Conservation (phyloP, 164 flowering plant genomes). For the Aristolochia californica region DNA sequence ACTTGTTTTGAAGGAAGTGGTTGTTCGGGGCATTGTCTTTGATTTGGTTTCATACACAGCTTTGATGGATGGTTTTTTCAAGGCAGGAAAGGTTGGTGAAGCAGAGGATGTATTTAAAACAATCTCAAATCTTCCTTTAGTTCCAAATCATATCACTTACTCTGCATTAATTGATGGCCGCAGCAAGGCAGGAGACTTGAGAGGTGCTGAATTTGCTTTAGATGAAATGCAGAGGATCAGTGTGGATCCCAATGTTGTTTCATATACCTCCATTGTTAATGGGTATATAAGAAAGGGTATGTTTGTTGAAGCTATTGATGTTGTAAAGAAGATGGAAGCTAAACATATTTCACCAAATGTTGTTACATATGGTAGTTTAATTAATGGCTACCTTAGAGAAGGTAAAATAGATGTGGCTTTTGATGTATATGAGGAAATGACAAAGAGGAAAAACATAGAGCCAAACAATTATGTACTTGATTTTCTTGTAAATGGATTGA, state of each 20-base stretch:
- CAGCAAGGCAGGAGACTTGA: conserved; percentile 61
- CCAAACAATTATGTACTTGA: conserved; percentile 51
- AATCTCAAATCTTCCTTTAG: conserved; percentile 24
- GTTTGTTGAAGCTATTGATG: conserved; percentile 47
- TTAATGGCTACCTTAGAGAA: conserved; percentile 62
- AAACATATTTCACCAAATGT: conserved; percentile 47
- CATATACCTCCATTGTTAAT: conserved; percentile 57
- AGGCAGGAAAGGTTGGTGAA: conserved; percentile 46
- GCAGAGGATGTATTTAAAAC: conserved; percentile 49
- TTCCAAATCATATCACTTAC: conserved; percentile 51
- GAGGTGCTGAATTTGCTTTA: conserved; percentile 34
- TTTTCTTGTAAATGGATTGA: conserved; percentile 54
- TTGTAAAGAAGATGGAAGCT: conserved; percentile 39
- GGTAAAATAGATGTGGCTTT: conserved; percentile 51
- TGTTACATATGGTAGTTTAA: conserved; percentile 38
- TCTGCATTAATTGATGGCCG: conserved; percentile 62
- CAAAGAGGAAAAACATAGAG: conserved; percentile 27
- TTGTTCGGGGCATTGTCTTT: conserved; percentile 52
- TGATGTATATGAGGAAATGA: conserved; percentile 54
- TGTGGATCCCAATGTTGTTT: conserved; percentile 40
- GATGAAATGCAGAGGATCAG: conserved; percentile 49
- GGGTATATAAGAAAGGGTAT: conserved; percentile 54
- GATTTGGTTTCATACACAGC: conserved; percentile 54
- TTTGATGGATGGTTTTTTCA: conserved; percentile 75
- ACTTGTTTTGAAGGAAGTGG: conserved; percentile 46